Percentiles rank a stretch among this genome's conserved stretches.
Conservation (phyloP, 805 yeast genomes). For the Sungouiozyma ichnusensis region DNA sequence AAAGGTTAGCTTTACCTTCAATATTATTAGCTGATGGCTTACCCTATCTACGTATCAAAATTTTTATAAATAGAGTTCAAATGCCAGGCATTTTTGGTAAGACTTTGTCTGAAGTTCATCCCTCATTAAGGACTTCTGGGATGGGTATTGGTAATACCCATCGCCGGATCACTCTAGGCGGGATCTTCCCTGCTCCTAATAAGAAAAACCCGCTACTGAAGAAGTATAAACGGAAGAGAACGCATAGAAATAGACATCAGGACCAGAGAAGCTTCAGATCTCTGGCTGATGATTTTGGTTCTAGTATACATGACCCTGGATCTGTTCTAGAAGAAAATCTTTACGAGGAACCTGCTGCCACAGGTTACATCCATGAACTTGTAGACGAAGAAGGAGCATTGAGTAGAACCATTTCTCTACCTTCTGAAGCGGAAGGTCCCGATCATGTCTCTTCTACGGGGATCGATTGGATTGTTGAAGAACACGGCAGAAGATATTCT, state of each 20-base stretch:
- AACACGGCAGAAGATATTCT: slow-evolving; percentile 32
- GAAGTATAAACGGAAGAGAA: slow-evolving; percentile 19
- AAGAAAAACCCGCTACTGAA: slow-evolving; percentile 33
- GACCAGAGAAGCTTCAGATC: slow-evolving; percentile 32
- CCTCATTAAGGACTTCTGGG: slow-evolving; percentile 32
- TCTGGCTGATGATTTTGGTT: slow-evolving; percentile 30
- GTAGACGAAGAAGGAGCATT: slow-evolving; percentile 26
- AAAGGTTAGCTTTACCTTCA: no score
- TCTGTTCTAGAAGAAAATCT: slow-evolving; percentile 14
- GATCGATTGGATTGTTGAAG: slow-evolving; percentile 32
- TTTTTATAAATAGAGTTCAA: no score
- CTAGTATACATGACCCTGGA: slow-evolving; percentile 18
- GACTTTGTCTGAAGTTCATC: slow-evolving; percentile 29
- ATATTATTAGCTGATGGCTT: no score
- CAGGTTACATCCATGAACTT: slow-evolving; percentile 5
- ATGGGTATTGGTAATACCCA: slow-evolving; percentile 35
- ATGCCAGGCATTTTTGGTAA: slow-evolving; percentile 23
- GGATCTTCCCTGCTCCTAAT: slow-evolving; percentile 29
- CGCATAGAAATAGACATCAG: slow-evolving; percentile 6
- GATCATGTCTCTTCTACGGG: slow-evolving; percentile 27
- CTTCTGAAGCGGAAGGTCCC: slow-evolving; percentile 31
- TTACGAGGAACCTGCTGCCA: slow-evolving; percentile 17
- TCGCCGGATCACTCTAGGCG: slow-evolving; percentile 30
- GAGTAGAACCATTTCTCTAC: slow-evolving; percentile 33
- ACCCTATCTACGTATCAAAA: no score